phyloP scores from a whole-genome alignment of 2,329 filamentous ascomycete genomes.

The Raffaelea deltoideospora region DNA sequence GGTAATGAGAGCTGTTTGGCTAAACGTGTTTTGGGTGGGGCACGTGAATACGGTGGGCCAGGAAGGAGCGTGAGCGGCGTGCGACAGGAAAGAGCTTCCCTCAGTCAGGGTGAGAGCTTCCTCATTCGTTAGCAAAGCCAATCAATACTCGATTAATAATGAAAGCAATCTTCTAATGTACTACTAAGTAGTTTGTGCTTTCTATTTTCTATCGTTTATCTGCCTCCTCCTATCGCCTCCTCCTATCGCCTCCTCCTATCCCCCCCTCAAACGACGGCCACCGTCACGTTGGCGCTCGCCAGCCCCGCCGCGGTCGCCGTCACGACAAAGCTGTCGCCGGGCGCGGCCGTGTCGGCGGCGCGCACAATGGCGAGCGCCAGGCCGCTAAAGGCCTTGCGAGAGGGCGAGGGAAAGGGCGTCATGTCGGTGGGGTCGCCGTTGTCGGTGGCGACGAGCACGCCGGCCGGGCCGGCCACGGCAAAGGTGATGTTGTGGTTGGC shows the following conservation, averaged over 20 bases:
- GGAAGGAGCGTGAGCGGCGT: too few relatives aligned
- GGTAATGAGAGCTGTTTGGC: too few relatives aligned
- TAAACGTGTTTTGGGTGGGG: too few relatives aligned
- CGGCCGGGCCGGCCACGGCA: slow-evolving; percentile 24
- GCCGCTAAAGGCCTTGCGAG: slow-evolving; percentile 25
- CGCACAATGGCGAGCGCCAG: slow-evolving; percentile 24
- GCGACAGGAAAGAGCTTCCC: too few relatives aligned
- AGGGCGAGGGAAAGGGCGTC: slow-evolving; percentile 22
- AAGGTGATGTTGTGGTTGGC: slow-evolving; percentile 29
- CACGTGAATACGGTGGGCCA: too few relatives aligned
- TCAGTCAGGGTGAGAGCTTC: too few relatives aligned
- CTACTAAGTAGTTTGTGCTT: too few relatives aligned
- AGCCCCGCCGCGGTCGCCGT: slow-evolving; percentile 9
- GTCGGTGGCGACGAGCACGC: slow-evolving; percentile 32
- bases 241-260: not conserved
- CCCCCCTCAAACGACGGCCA: not conserved
- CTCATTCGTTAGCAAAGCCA: too few relatives aligned
- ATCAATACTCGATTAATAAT: too few relatives aligned
- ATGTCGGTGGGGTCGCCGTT: slow-evolving; percentile 33
- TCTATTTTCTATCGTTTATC: too few relatives aligned
- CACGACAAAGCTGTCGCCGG: slow-evolving; percentile 1
- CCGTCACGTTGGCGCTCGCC: slow-evolving; percentile 2
- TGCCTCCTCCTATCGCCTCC: too few relatives aligned
- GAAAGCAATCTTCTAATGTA: too few relatives aligned
- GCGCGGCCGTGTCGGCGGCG: slow-evolving; percentile 10